Conservation (phyloP, 306 rosid genomes). For the Luffa aegyptiaca region DNA sequence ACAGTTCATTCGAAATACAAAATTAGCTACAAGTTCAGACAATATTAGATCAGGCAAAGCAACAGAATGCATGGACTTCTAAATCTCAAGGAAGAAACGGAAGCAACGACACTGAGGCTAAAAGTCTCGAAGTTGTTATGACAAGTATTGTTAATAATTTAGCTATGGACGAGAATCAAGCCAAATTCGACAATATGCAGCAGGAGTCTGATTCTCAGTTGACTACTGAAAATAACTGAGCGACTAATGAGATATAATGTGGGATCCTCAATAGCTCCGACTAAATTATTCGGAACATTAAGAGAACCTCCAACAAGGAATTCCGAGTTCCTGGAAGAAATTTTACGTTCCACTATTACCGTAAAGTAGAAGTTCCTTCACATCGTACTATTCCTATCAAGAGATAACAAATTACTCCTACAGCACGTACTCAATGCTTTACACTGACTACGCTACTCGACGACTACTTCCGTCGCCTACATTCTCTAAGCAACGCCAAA, state of each 20-base stretch:
- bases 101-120: neutral
- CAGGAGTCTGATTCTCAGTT: neutral
- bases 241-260: neutral
- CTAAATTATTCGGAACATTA: neutral
- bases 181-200: neutral
- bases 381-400: neutral
- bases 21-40: neutral
- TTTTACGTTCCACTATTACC: neutral
- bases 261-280: too few relatives aligned
- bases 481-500: neutral
- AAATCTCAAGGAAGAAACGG: neutral
- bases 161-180: neutral
- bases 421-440: neutral
- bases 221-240: neutral
- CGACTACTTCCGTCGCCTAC: neutral
- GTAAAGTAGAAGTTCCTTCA: neutral
- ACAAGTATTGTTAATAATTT: neutral
- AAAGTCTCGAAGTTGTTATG: neutral
- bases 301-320: conserved; percentile 2
- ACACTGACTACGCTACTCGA: neutral
- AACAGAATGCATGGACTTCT: neutral
- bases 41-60: neutral
- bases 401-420: neutral
- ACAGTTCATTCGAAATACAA: neutral
- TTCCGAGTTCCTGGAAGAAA: neutral